Base-by-base conservation (phyloP, 345 rosid genomes). In the Nasturtium officinale region DNA sequence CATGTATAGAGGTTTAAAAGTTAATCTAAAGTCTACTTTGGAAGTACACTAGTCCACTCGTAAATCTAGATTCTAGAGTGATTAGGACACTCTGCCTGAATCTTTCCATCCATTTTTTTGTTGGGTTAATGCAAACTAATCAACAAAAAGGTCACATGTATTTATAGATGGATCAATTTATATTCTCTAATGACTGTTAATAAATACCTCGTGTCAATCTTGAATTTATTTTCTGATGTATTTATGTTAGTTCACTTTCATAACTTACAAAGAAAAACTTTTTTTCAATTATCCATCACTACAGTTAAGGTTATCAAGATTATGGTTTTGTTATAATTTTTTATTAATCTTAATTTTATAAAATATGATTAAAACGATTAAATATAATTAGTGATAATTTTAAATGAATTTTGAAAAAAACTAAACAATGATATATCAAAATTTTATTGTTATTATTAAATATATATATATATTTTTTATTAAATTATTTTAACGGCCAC, bases 21-120 rank as follows among this genome's bases (percentile, higher is more conserved):
- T 43, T 6, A 43, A n/a, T 43, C 47, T 43, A 43, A 43, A 43
- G 9, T 43, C 8, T 43, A 42, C 5, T 5, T 40, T 40, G 45
- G 43, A 38, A 38, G 43, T 40, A 38, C n/a, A 11, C 40, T 9
- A 35, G 13, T 37, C 13, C 45, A 40, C 16, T 11, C 12, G 45
- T 40, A 1, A 40, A 43, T 40, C 45, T 32, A 30, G 35, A 6
- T 29, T 29, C 32, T 29, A 30, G 8, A 30, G 12, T 35, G 61
- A 55, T 55, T 55, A 55, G 12, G 61, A 56, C 40, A 30, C 15
- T 30, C 61, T 30, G 16, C 37, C 60, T 35, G 15, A 55, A 55
- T n/a, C 59, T 32, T 25, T 25, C 5, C n/a, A 25, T 52, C 18
- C 33, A 13, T 11, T 13, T 53, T 6, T 15, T n/a, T n/a, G n/a